Base-by-base conservation (phyloP, 768 basidiomycete genomes). In the Suillus placidus region DNA sequence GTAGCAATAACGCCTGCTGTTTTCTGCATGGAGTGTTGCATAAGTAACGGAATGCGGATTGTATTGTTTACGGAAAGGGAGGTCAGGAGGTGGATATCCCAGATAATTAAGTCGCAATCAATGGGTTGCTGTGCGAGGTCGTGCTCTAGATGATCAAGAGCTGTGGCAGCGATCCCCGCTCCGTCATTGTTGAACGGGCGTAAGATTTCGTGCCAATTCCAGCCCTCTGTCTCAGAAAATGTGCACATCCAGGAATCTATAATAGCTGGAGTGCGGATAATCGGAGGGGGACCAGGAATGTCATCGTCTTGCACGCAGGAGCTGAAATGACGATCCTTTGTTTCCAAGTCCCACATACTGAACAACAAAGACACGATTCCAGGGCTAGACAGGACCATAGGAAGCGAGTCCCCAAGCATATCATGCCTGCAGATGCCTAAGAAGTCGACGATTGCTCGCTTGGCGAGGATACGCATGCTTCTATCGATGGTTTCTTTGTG, bases 81-180 rank as follows among this genome's bases (percentile, higher is more conserved):
- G 2, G 71, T 76, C 51, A 77, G 51, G 26, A 76, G 67, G 60
- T 77, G 74, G 60, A 71, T 71, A 55, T 76, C 74, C 74, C 74
- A 76, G 34, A 72, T 65, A 57, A 77, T 51, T 56, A 71, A 67
- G 56, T 77, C 73, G 62, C 69, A 72, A 56, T 75, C 69, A 55
- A 69, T 63, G 10, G 74, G 69, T 8, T 30, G 30, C 8, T 70
- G 69, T 52, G 66, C 67, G n/a, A 64, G n/a, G 32, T 72, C 74
- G 20, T 69, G 72, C 61, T 47, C 67, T 60, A 76, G 74, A 62
- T 68, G 74, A 42, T 69, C 64, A 54, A 75, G 60, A 16, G 74
- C 71, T 32, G 72, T 70, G 35, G 67, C 38, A 32, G 74, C 74
- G 45, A 75, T 55, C 43, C 49, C 62, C 12, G 60, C 66, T 18